Conservation (phyloP, 2,329 filamentous ascomycete species). For the Sporothrix dimorphospora region DNA sequence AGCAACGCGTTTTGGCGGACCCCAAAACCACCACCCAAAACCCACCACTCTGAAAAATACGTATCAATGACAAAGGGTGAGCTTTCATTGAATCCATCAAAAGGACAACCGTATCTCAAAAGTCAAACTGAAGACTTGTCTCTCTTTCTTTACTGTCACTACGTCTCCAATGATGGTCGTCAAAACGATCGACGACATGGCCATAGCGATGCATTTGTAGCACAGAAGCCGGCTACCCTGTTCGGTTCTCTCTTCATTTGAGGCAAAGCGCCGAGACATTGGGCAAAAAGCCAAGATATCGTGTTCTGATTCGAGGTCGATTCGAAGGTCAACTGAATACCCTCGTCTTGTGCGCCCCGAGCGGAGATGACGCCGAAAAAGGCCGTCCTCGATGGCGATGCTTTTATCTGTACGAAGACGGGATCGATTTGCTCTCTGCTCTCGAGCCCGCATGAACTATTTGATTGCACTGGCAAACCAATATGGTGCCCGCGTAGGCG, state of each 20-base stretch:
- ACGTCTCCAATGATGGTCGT: background rate
- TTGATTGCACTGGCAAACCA: constrained; percentile 12
- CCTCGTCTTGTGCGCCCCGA: constrained; percentile 9
- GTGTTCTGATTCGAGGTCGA: background rate
- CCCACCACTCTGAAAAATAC: background rate
- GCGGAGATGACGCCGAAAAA: background rate
- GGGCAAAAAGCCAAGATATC: too few relatives aligned
- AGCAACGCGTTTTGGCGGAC: constrained; percentile 29
- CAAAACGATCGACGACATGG: background rate
- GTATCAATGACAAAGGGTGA: background rate
- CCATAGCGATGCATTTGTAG: background rate
- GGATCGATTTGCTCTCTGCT: background rate
- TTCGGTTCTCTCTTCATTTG: background rate
- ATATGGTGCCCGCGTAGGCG: background rate
- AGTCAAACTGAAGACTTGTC: too few relatives aligned
- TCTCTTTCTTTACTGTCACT: background rate
- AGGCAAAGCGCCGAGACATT: constrained; percentile 12
- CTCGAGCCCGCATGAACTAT: background rate
- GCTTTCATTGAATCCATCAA: too few relatives aligned
- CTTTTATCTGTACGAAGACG: background rate
- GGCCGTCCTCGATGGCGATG: background rate
- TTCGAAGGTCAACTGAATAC: background rate
- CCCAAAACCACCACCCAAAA: background rate
- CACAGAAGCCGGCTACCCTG: background rate
- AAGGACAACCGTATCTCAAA: too few relatives aligned